Percentiles rank a stretch among this genome's conserved stretches.
Evolutionary conservation across 495 filamentous ascomycete species (phyloP).

Genomic region (Pseudotulostoma volvatum): DNA sequence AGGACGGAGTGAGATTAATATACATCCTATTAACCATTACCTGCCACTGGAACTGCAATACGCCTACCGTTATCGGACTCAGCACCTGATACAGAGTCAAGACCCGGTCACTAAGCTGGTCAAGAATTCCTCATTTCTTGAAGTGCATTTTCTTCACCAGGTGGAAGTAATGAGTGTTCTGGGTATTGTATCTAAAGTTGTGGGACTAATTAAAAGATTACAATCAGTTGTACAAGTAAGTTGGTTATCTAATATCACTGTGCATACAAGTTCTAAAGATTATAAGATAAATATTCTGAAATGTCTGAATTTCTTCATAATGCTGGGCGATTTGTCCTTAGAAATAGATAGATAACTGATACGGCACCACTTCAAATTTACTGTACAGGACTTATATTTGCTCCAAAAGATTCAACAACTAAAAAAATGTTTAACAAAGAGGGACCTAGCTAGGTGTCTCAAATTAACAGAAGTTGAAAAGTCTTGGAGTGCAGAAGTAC

Average conservation of each 20-base stretch:
- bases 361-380: too few relatives aligned
- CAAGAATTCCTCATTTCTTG: slow-evolving; percentile 15
- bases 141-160: too few relatives aligned
- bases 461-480: too few relatives aligned
- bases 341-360: too few relatives aligned
- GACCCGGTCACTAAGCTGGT: slow-evolving; percentile 9
- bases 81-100: too few relatives aligned
- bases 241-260: background rate
- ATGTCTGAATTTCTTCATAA: slow-evolving; percentile 10
- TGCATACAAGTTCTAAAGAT: background rate
- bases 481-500: too few relatives aligned
- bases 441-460: too few relatives aligned
- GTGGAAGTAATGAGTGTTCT: slow-evolving; percentile 27
- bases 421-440: too few relatives aligned
- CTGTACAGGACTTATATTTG: too few relatives aligned
- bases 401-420: too few relatives aligned
- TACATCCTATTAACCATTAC: slow-evolving; percentile 6
- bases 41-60: slow-evolving; percentile 22
- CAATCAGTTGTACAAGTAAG: slow-evolving; percentile 3
- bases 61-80: slow-evolving; percentile 25
- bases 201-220: background rate
- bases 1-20: slow-evolving; percentile 12
- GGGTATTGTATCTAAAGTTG: too few relatives aligned
- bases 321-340: too few relatives aligned
- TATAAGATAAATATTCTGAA: slow-evolving; percentile 8